Conservation (phyloP, 306 rosid species). For the Rubus parviflorus region DNA sequence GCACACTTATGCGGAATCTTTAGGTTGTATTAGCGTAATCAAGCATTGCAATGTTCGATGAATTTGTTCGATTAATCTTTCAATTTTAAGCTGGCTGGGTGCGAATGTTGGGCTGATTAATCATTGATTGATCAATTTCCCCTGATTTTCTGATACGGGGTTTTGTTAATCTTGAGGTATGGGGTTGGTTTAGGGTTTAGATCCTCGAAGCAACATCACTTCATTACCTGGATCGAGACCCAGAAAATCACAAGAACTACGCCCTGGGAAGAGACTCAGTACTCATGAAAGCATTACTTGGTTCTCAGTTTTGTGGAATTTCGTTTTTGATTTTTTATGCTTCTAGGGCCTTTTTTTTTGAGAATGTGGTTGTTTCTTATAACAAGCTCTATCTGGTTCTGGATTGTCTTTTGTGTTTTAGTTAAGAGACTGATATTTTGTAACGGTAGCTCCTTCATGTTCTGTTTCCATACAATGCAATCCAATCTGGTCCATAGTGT, state of each 20-base stretch:
- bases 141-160: slow-evolving; percentile 17
- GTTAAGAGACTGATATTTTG: neutral
- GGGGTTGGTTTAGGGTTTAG: slow-evolving; percentile 48
- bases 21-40: slow-evolving; percentile 18
- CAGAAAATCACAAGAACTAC: neutral
- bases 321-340: neutral
- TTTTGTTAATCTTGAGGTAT: slow-evolving; percentile 20
- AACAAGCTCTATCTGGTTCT: neutral
- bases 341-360: slow-evolving; percentile 2
- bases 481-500: too few species aligned
- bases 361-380: neutral
- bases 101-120: slow-evolving; percentile 10
- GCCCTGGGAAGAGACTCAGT: neutral
- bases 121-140: slow-evolving; percentile 13
- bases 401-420: neutral
- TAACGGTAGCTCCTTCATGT: neutral
- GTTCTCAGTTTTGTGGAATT: slow-evolving; percentile 3
- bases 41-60: slow-evolving; percentile 20
- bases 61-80: neutral
- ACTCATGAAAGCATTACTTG: neutral
- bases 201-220: slow-evolving; percentile 13
- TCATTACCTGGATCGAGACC: neutral
- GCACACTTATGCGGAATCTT: neutral
- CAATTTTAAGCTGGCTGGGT: neutral
- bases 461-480: neutral